Evolutionary conservation across 148 eudicot genomes (phyloP).

Genomic region (Arbutus unedo): DNA sequence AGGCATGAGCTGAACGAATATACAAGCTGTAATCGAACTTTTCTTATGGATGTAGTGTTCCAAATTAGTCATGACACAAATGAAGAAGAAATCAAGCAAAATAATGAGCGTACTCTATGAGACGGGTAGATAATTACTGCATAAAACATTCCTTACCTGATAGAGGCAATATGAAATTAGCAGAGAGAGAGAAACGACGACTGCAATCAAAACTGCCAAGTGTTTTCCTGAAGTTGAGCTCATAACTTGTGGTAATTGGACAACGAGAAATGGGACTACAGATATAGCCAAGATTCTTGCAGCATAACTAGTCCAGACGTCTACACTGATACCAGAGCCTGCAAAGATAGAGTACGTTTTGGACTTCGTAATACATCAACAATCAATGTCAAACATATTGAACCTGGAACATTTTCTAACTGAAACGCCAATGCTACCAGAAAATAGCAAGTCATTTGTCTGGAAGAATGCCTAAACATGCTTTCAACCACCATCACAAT

Average conservation of each 20-base stretch:
- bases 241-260: slow-evolving; percentile 51
- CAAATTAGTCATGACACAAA: not conserved
- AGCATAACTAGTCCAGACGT: slow-evolving; percentile 61
- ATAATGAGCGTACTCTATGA: not conserved
- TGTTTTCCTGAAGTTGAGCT: slow-evolving; percentile 45
- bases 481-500: not conserved
- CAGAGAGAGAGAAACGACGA: slow-evolving; percentile 32
- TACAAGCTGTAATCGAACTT: not conserved
- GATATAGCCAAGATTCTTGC: slow-evolving; percentile 58
- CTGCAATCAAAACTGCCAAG: slow-evolving; percentile 43
- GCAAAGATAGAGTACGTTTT: slow-evolving; percentile 12
- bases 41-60: not conserved
- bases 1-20: not conserved
- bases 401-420: not conserved
- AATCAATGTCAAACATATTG: not conserved
- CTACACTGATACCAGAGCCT: slow-evolving; percentile 60
- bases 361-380: not conserved
- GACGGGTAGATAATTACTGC: not conserved
- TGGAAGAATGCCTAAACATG: not conserved
- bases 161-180: slow-evolving; percentile 48
- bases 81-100: not conserved
- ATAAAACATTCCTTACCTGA: slow-evolving; percentile 31
- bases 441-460: no score
- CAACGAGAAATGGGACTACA: slow-evolving; percentile 51
- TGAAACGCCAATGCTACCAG: not conserved